Evolutionary conservation across 495 filamentous ascomycete genomes (phyloP).

Genomic region (Penicillium antarcticum): DNA sequence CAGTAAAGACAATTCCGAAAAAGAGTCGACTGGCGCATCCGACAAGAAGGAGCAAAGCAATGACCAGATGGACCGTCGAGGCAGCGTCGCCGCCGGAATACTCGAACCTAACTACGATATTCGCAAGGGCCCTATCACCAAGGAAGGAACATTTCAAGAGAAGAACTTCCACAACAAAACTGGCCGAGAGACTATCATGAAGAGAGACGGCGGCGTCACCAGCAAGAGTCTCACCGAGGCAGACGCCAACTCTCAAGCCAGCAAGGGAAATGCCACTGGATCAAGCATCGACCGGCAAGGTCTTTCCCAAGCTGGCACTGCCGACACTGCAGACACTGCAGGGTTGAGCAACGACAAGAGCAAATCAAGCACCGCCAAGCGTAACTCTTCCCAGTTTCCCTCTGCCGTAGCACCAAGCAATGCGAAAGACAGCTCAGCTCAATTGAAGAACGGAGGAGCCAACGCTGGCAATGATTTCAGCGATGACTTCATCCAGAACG

Average conservation of each 20-base stretch:
- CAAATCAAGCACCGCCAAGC: neutral
- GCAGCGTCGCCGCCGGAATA: slow-evolving; percentile 4
- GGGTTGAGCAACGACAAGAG: no score
- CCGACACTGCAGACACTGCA: no score
- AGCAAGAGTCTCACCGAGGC: neutral
- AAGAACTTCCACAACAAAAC: neutral
- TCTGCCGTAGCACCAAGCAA: neutral
- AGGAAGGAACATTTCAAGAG: slow-evolving; percentile 9
- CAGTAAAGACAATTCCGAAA: no score
- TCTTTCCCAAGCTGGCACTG: no score
- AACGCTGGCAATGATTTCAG: neutral
- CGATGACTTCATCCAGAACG: neutral
- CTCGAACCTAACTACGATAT: slow-evolving; percentile 21
- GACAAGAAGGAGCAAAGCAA: neutral
- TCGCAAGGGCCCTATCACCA: slow-evolving; percentile 21
- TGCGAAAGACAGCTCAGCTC: neutral
- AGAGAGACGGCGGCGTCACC: neutral
- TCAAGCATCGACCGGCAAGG: neutral
- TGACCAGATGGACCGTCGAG: neutral
- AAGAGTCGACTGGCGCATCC: no score
- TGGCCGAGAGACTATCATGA: neutral
- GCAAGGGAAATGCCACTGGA: neutral
- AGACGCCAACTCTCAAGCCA: neutral
- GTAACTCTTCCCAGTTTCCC: neutral
- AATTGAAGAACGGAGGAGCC: neutral